phyloP scores from a whole-genome alignment of 129 eudicot species.

The Scalesia atractyloides region DNA sequence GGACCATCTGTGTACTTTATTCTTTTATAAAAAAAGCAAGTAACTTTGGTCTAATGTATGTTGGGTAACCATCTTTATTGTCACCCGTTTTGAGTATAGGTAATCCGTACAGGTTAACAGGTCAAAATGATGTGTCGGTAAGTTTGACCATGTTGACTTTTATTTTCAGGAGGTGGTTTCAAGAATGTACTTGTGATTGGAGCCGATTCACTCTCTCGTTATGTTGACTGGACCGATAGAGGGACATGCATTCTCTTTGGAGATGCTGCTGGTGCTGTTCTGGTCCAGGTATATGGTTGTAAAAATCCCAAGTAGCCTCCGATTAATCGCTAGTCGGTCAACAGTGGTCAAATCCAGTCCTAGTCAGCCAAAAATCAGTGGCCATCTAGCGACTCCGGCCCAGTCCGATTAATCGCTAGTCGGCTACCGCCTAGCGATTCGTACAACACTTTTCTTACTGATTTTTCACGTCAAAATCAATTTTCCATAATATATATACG shows the following conservation, averaged over 20 bases:
- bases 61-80: not conserved
- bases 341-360: no score
- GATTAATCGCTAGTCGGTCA: no score
- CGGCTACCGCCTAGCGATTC: no score
- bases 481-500: not conserved
- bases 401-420: no score
- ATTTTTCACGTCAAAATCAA: not conserved
- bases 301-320: no score
- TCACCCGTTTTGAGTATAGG: not conserved
- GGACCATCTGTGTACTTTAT: no score
- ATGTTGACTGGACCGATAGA: conserved; percentile 95
- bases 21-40: not conserved
- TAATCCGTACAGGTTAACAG: not conserved
- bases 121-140: not conserved
- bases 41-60: not conserved
- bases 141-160: conserved; percentile 6
- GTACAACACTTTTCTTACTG: not conserved
- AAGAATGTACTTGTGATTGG: conserved; percentile 85
- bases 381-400: no score
- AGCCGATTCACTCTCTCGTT: conserved; percentile 89
- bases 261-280: conserved; percentile 96
- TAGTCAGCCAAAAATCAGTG: no score
- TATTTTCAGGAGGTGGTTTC: conserved; percentile 70
- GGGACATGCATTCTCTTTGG: conserved; percentile 92
- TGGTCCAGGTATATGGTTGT: conserved; percentile 63